Base-by-base conservation (phyloP, 345 rosid species). In the Lumnitzera racemosa region DNA sequence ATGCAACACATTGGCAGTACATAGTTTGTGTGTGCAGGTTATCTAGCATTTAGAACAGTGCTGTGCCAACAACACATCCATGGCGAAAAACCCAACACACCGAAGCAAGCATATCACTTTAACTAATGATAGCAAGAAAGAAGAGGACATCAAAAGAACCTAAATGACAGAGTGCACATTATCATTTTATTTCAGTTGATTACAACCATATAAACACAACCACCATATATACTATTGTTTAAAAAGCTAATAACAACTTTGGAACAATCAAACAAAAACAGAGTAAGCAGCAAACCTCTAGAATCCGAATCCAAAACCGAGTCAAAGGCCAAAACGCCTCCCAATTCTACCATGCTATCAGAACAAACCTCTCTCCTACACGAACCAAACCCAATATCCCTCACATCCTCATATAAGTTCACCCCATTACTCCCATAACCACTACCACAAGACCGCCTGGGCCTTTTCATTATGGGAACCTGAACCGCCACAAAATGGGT, bases 401-500 rank as follows among this genome's bases (percentile, higher is more conserved):
- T 68, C 17, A 70, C 24, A 48, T 80, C 81, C n/a, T 77, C 85
- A 54, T 72, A 57, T 29, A 70, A 65, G 61, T 70, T 73, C 49
- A 68, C 61, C 55, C 70, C 82, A 56, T 62, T 75, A 47, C 68
- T 68, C 64, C 65, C 55, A 47, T 51, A 25, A 29, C 54, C 58
- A 20, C 47, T 23, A 8, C 63, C 15, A 8, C 63, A 47, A 15
- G 41, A 53, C 67, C 63, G 27, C 46, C 74, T 36, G 23, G 51
- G 56, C 23, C 24, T 61, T 53, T 73, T 56, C 15, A 61, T 53
- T 51, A 88, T 74, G 8, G 99, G 99, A 25, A 94, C 82, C 77
- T 94, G 99, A 72, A 81, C 95, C 12, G 91, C 97, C 25, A 88
- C 81, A 59, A 94, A 90, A 71, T 94, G 80, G 62, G 70, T 71